Evolutionary conservation across 2,329 filamentous ascomycete genomes (phyloP).

Genomic region (Aspergillus luchuensis): DNA sequence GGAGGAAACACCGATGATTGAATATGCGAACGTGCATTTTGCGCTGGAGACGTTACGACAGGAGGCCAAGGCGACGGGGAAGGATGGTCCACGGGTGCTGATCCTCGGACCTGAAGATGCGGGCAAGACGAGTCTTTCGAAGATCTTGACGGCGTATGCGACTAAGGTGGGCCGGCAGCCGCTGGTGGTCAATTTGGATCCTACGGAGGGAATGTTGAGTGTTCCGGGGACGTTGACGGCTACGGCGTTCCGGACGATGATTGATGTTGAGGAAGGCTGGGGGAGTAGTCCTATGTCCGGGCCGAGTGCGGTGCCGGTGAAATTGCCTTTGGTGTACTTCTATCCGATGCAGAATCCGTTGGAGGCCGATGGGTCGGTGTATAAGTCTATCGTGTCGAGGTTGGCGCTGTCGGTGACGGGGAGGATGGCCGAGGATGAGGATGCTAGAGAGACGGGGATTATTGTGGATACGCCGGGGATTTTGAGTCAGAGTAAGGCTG

Average conservation of each 20-base stretch:
- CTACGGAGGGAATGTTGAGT: conserved; percentile 74
- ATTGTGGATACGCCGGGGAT: conserved; percentile 82
- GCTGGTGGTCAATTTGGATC: conserved; percentile 81
- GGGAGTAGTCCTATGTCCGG: conserved; percentile 89
- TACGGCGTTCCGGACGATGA: conserved; percentile 79
- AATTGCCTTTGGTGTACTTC: conserved; percentile 87
- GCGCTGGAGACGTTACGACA: conserved; percentile 74
- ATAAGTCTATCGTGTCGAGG: conserved; percentile 71
- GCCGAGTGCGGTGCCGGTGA: conserved; percentile 83
- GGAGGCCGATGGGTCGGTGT: conserved; percentile 72
- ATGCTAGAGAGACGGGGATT: conserved; percentile 72
- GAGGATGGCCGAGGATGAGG: conserved; percentile 73
- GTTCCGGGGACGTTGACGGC: conserved; percentile 82
- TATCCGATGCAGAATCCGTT: conserved; percentile 71
- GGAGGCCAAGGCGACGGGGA: conserved; percentile 53
- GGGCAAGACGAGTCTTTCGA: conserved; percentile 81
- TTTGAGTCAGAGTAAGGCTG: conserved; percentile 63
- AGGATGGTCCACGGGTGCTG: conserved; percentile 76
- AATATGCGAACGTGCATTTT: conserved; percentile 84
- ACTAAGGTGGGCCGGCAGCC: conserved; percentile 73
- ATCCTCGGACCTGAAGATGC: conserved; percentile 75
- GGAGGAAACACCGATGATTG: conserved; percentile 78
- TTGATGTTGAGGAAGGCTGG: conserved; percentile 88
- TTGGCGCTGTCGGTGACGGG: conserved; percentile 78
- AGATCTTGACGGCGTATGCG: conserved; percentile 77